phyloP scores from a whole-genome alignment of 2,329 filamentous ascomycete species.

The Diaporthe sp. region DNA sequence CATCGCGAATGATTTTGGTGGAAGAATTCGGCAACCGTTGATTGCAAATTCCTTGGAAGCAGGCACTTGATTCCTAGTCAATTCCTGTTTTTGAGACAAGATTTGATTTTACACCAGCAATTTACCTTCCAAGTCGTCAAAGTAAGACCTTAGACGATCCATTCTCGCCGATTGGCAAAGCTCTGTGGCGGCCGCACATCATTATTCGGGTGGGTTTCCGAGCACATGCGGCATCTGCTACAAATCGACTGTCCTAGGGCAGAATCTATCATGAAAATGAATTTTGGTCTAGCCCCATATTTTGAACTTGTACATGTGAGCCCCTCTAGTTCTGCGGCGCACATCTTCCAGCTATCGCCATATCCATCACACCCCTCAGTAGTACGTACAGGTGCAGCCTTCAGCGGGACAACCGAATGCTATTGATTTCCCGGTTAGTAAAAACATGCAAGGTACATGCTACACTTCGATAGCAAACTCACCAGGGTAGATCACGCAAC shows the following conservation, averaged over 20 bases:
- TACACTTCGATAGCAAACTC: neutral
- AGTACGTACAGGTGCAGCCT: slow-evolving; percentile 1
- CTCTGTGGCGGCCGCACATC: neutral
- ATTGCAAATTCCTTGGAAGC: neutral
- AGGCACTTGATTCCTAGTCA: neutral
- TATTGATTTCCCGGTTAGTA: neutral
- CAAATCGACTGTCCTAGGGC: neutral
- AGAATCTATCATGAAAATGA: neutral
- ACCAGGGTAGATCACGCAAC: slow-evolving; percentile 2
- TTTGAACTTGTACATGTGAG: neutral
- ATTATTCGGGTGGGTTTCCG: neutral
- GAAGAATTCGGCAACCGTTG: neutral
- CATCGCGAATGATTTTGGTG: neutral
- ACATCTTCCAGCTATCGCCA: too few relatives aligned
- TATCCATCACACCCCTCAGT: neutral
- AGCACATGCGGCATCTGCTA: neutral
- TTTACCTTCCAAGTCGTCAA: too few relatives aligned
- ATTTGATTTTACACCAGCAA: neutral
- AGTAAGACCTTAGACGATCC: neutral
- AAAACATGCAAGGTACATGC: neutral
- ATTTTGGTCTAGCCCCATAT: neutral
- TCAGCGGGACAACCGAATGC: neutral
- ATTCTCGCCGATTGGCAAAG: neutral
- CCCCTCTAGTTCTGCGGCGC: neutral
- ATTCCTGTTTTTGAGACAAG: neutral